phyloP scores from a whole-genome alignment of 805 yeast genomes.

The Candida michaelii region DNA sequence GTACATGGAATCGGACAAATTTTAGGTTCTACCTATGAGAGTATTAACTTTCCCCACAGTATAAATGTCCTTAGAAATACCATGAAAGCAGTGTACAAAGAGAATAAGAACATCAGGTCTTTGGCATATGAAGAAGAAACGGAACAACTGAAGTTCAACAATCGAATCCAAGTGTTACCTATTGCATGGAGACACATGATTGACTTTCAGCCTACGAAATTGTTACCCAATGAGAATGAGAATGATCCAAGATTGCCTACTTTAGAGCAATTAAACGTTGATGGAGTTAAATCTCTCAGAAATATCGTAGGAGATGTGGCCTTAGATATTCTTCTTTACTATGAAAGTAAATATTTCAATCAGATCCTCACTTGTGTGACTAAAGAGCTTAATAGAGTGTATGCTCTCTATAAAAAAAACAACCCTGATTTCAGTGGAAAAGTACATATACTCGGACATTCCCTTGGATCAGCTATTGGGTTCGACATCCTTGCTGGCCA shows the following conservation, averaged over 20 bases:
- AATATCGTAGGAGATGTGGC: slow-evolving; percentile 83
- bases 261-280: slow-evolving; percentile 69
- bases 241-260: slow-evolving; percentile 52
- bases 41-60: slow-evolving; percentile 84
- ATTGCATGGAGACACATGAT: slow-evolving; percentile 87
- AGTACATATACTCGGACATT: slow-evolving; percentile 85
- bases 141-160: slow-evolving; percentile 31
- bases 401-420: slow-evolving; percentile 52
- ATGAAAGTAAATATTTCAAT: slow-evolving; percentile 65
- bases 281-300: slow-evolving; percentile 74
- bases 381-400: slow-evolving; percentile 61
- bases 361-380: slow-evolving; percentile 65
- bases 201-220: slow-evolving; percentile 54
- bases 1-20: slow-evolving; percentile 95
- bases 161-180: slow-evolving; percentile 80
- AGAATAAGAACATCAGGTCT: slow-evolving; percentile 39
- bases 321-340: slow-evolving; percentile 76
- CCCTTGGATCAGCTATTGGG: slow-evolving; percentile 83
- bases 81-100: slow-evolving; percentile 49
- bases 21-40: slow-evolving; percentile 73
- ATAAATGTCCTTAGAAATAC: slow-evolving; percentile 63
- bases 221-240: slow-evolving; percentile 29
- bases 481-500: slow-evolving; percentile 69
- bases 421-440: slow-evolving; percentile 79
- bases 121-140: slow-evolving; percentile 28